Conservation (phyloP, 148 eudicot genomes). For the Simmondsia chinensis region DNA sequence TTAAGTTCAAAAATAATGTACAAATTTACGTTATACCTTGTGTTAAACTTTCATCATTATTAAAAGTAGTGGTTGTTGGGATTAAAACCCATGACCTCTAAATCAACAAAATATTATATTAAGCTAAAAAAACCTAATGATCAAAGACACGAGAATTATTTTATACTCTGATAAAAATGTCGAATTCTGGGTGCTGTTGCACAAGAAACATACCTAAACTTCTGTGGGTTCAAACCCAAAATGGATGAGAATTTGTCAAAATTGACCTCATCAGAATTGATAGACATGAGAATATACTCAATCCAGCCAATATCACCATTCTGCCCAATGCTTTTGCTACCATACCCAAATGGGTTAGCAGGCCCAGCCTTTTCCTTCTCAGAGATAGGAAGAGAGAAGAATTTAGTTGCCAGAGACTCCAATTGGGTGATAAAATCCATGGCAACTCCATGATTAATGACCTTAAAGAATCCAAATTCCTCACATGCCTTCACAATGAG, state of each 20-base stretch:
- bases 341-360: slow-evolving; percentile 44
- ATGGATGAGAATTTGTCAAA: background rate
- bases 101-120: no score
- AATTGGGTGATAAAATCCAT: slow-evolving; percentile 20
- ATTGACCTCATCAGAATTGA: slow-evolving; percentile 7
- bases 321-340: slow-evolving; percentile 39
- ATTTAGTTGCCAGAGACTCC: slow-evolving; percentile 32
- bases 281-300: slow-evolving; percentile 37
- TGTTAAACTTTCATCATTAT: no score
- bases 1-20: no score
- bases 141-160: no score
- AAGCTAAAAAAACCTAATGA: no score
- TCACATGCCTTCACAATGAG: slow-evolving; percentile 40
- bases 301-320: slow-evolving; percentile 53
- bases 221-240: background rate
- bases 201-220: background rate
- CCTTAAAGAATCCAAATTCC: slow-evolving; percentile 54
- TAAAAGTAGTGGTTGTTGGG: no score
- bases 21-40: no score
- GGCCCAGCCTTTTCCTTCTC: slow-evolving; percentile 34
- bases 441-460: slow-evolving; percentile 46
- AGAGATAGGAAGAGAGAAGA: slow-evolving; percentile 28
- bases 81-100: no score
- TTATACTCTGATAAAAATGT: no score
- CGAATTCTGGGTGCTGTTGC: no score